Conservation (phyloP, 495 filamentous ascomycete genomes). For the Annulohypoxylon maeteangense region DNA sequence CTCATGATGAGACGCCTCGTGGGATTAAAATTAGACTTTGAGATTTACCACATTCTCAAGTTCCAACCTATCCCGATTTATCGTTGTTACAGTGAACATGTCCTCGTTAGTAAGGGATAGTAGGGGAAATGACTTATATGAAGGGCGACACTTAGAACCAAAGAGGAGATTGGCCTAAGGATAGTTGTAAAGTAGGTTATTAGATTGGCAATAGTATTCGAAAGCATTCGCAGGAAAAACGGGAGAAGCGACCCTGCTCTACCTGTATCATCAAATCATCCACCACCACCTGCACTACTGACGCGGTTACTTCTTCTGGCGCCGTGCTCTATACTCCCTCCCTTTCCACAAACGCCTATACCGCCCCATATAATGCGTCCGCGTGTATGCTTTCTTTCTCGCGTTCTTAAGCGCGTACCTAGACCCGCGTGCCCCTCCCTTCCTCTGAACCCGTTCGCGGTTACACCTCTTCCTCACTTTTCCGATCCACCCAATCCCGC, state of each 20-base stretch:
- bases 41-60: not conserved
- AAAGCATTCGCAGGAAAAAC: conserved; percentile 25
- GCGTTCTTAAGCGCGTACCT: not conserved
- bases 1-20: not conserved
- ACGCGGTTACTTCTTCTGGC: conserved; percentile 14
- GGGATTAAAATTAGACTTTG: not conserved
- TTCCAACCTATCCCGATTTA: not conserved
- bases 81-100: not conserved
- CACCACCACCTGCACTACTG: conserved; percentile 21
- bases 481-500: conserved; percentile 73
- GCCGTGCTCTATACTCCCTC: conserved; percentile 34
- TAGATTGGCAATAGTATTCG: not conserved
- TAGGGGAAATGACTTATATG: not conserved
- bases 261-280: conserved; percentile 44
- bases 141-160: not conserved
- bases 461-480: conserved; percentile 21
- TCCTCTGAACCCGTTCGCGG: not conserved
- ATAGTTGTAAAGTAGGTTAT: not conserved
- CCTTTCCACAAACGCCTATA: conserved; percentile 21
- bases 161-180: not conserved
- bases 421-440: not conserved
- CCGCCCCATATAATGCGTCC: conserved; percentile 9
- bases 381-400: not conserved
- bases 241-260: conserved; percentile 29
- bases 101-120: not conserved